Conservation (phyloP, 2,329 filamentous ascomycete species). For the Hirsutella thompsonii region DNA sequence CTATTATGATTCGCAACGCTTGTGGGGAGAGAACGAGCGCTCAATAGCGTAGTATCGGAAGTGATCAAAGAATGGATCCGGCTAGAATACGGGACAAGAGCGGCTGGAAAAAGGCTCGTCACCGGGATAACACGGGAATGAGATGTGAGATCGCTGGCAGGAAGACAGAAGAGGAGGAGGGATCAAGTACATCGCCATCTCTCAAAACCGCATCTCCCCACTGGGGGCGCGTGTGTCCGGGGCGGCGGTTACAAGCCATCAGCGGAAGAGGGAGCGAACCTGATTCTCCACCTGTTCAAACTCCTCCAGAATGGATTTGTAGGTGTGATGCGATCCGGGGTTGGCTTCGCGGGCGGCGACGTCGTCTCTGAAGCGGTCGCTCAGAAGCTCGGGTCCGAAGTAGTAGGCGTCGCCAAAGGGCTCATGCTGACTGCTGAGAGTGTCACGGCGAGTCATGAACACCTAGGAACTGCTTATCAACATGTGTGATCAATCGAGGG, state of each 20-base stretch:
- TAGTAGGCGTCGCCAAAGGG: conserved; percentile 97
- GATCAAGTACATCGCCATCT: not conserved
- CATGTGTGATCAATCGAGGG: conserved; percentile 1
- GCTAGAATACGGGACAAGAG: not conserved
- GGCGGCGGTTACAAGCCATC: conserved; percentile 8
- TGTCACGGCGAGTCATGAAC: conserved; percentile 87
- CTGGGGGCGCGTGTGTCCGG: not conserved
- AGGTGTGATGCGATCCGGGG: conserved; percentile 59
- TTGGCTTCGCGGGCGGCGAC: conserved; percentile 38
- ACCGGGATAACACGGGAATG: not conserved
- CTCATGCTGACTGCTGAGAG: conserved; percentile 77
- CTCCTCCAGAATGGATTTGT: conserved; percentile 62
- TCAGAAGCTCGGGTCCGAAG: conserved; percentile 81
- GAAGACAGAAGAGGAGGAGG: not conserved
- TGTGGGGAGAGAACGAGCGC: not conserved
- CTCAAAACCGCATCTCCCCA: not conserved
- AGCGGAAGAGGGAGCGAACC: conserved; percentile 36
- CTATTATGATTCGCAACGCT: not conserved
- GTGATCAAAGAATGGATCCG: not conserved
- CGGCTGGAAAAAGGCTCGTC: not conserved
- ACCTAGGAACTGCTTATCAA: conserved; percentile 41
- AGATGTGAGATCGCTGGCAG: not conserved
- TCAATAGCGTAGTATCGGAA: not conserved
- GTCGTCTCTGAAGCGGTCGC: conserved; percentile 65
- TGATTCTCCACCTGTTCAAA: conserved; percentile 61